Evolutionary conservation across 2,329 filamentous ascomycete genomes (phyloP), one percentile per base, ranked within the genome.

Genomic region (Cordyceps tenuipes): DNA sequence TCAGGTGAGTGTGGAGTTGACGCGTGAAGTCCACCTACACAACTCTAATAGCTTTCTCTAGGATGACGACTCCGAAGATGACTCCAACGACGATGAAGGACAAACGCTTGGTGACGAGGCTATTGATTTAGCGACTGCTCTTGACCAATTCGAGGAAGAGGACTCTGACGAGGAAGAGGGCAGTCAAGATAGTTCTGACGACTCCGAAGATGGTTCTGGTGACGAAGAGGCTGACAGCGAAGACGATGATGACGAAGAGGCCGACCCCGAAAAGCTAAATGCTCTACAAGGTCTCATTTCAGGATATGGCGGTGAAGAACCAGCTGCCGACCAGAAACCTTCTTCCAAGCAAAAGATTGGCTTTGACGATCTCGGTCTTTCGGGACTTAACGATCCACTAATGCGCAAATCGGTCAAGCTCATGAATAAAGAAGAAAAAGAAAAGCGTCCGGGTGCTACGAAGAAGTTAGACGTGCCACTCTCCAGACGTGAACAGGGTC

Each of bases 401-500:
- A 83, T 92, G 67, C 91, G 90, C 70, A 91, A 87, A 67, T 87
- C 90, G 0, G 78, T 94, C 54, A 94, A 93, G 72, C 81, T 89
- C 63, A 81, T 92, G 68, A 82, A 79, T 63, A 86, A 84, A 68
- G 83, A 87, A 64, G 77, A 82, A 51, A 84, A 83, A 65, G 74
- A 74, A 62, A 72, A 68, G 36, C 71, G 74, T 1, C 72, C 75
- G 0, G 75, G 80, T 68, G 70, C 73, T 53, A 69, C 77, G 72
- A 77, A 84, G 77, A 95, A 91, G 72, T 81, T 97, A 4, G 86
- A 88, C 34, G 89, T 92, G 2, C 92, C 93, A 15, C 79, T 97
- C 5, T 85, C 90, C 1, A 91, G 89, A 70, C 83, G 92, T 62
- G 89, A 96, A 67, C 93, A 97, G 72, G 91, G 92, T 69, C 85